Base-by-base conservation (phyloP, 1,284 basidiomycete species). In the Cerioporus squamosus region DNA sequence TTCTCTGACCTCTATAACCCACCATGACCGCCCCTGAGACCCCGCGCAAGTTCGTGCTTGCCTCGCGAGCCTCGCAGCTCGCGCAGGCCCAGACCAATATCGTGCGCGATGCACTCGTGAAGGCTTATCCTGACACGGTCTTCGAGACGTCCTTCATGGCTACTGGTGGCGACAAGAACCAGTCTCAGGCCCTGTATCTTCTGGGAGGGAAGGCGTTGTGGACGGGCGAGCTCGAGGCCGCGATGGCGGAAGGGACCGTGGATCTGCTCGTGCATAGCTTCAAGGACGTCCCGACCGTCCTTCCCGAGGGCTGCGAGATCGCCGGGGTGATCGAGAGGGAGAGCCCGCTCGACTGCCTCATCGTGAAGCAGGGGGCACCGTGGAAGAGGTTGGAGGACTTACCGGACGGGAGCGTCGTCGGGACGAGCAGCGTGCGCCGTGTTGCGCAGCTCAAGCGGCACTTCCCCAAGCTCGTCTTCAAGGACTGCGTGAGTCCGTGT, bases 201-300 rank as follows among this genome's bases (percentile, higher is more conserved):
- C 75, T 93, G n/a, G 91, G 88, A 22, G 93, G 93, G 15, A 95
- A 96, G 74, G 88, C 91, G 0, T 78, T 98, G 17, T 98, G 96
- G 96, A 98, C 96, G 29, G 92, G 94, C 71, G 96, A 98, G 71
- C 86, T 98, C 59, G 96, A 98, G 73, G 90, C 91, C 20, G 88
- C 91, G 23, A 79, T 98, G 53, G 79, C 84, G 44, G 81, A 86
- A 42, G 80, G 83, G 18, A 77, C 81, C 12, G 92, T 97, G 52
- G 97, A 99, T 73, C 88, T 98, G 79, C 88, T 99, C 67, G 90
- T 99, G 20, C 97, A 99, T 76, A 90, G 86, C 55, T 80, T 95
- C 67, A 99, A 99, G 75, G 97, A 99, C 73, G 86, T 98, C 20
- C 97, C 97, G 10, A 99, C 97, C 2, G 79, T 80, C 3, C 76